Evolutionary conservation across 2,329 filamentous ascomycete species (phyloP).

Genomic region (Xylariaceae sp.): DNA sequence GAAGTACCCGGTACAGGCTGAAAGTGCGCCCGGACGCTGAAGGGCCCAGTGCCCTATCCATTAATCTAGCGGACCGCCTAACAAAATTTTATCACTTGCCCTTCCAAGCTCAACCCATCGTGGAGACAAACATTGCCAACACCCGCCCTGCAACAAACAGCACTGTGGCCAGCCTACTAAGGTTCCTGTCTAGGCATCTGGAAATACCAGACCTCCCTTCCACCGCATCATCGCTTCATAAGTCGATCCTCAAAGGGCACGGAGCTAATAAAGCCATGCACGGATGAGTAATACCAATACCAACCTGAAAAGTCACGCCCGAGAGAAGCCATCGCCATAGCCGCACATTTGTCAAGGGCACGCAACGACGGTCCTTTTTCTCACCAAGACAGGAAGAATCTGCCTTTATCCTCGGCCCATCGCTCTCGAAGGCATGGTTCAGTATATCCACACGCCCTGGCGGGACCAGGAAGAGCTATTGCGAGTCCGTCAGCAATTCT

Average conservation of each 20-base stretch:
- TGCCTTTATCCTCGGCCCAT: neutral
- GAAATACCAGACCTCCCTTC: too few species aligned
- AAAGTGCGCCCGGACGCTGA: too few species aligned
- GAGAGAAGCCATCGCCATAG: neutral
- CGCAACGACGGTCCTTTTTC: neutral
- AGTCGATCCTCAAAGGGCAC: neutral
- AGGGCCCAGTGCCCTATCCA: neutral
- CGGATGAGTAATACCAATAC: neutral
- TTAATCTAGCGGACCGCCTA: neutral
- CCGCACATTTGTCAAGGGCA: neutral
- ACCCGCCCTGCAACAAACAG: too few species aligned
- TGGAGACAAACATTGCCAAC: neutral
- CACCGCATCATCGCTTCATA: too few species aligned
- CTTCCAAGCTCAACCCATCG: neutral
- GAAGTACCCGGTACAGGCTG: too few species aligned
- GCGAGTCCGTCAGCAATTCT: conserved; percentile 59
- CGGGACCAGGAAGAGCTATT: conserved; percentile 61
- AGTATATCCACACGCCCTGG: conserved; percentile 72
- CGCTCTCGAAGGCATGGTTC: conserved; percentile 47
- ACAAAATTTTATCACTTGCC: neutral
- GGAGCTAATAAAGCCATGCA: neutral
- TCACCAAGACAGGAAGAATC: neutral
- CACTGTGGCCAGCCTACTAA: too few species aligned
- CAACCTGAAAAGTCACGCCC: neutral
- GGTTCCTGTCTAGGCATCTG: too few species aligned